Conservation (phyloP, 495 filamentous ascomycete genomes). For the Pyronema omphalodes region DNA sequence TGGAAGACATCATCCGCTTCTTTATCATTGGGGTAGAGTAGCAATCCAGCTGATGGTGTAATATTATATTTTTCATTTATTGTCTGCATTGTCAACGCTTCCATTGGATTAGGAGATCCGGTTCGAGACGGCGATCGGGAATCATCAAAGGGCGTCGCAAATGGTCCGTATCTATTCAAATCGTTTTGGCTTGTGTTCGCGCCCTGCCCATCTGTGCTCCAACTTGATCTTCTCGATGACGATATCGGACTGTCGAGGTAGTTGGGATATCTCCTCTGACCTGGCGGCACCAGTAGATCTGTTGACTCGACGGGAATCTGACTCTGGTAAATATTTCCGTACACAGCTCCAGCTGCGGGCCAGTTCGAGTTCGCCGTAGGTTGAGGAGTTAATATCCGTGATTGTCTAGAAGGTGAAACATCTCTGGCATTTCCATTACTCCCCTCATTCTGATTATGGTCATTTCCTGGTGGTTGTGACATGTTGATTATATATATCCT, state of each 20-base stretch:
- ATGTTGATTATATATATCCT: neutral
- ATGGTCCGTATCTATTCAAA: constrained; percentile 30
- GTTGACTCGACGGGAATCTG: constrained; percentile 7
- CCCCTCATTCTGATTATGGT: neutral
- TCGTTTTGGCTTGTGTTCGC: constrained; percentile 31
- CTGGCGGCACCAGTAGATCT: constrained; percentile 11
- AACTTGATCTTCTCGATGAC: constrained; percentile 43
- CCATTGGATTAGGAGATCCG: constrained; percentile 27
- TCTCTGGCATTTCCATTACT: neutral
- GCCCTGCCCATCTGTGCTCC: constrained; percentile 33
- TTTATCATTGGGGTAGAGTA: constrained; percentile 57
- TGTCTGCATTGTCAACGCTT: constrained; percentile 55
- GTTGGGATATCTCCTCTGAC: neutral
- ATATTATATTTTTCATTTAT: constrained; percentile 67
- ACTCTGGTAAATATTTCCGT: constrained; percentile 4
- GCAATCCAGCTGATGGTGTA: constrained; percentile 47
- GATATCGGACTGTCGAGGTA: constrained; percentile 12
- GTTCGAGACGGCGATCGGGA: constrained; percentile 12
- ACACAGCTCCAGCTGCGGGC: neutral
- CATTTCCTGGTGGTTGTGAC: neutral
- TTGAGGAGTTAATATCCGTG: constrained; percentile 1
- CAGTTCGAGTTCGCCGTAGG: neutral
- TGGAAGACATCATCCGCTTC: constrained; percentile 66
- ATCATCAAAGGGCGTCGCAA: constrained; percentile 33
- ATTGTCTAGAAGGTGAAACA: neutral